Base-by-base conservation (phyloP, 768 basidiomycete genomes). In the Psilocybe tampanensis region DNA sequence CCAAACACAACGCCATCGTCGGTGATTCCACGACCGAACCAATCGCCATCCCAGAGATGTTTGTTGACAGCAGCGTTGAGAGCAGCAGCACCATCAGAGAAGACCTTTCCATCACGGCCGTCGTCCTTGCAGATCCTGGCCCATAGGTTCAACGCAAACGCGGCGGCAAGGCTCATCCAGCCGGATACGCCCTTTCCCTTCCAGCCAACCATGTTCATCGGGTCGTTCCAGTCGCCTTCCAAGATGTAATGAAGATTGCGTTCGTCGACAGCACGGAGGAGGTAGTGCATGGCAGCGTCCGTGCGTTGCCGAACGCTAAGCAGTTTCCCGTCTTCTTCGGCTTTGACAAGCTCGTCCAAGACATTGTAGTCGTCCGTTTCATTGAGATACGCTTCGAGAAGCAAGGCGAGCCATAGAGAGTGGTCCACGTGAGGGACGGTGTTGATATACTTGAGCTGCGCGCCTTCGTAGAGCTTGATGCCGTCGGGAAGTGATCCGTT, bases 121-220 rank as follows among this genome's bases (percentile, higher is more conserved):
- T 47, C 44, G n/a, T 47, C n/a, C 44, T 47, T 47, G 44, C 44
- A 22, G 22, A 47, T 47, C 12, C 24, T 47, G 22, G 44, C 44
- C 44, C 44, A 47, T 13, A 47, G 44, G 21, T 47, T 47, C 5
- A 47, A n/a, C 22, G 44, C 44, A 15, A 47, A 47, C 19, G 44
- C 44, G 15, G 44, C 44, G 24, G 44, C 44, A 47, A 47, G 44
- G 44, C 44, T 47, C 44, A 47, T 47, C 44, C 44, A 47, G 21
- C 44, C 44, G 22, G 44, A 47, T 24, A 47, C 44, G 9, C 44
- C 44, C 44, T 47, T 47, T 19, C 44, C 44, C 21, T 47, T 47
- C 44, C 44, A 47, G 44, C 44, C 44, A 6, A 47, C 44, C 44
- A 47, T 47, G 21, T 47, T 47, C 44, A 47, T 47, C n/a, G 44